Evolutionary conservation across 2,329 filamentous ascomycete genomes (phyloP), one percentile per base, ranked within the genome.

Genomic region (Stemphylium vesicarium): DNA sequence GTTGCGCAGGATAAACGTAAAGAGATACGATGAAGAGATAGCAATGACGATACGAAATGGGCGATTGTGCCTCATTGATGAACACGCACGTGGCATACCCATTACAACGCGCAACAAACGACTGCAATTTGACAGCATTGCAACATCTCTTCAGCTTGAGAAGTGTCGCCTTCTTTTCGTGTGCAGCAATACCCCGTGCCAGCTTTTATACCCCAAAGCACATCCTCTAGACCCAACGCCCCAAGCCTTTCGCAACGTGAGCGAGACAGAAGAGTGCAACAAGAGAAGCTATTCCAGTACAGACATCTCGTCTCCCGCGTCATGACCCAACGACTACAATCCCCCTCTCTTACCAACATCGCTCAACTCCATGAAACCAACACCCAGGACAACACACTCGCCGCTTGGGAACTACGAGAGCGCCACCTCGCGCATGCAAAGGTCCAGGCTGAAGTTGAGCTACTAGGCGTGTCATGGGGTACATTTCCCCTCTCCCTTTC

Each of bases 301-400:
- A 49, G 64, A 41, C 60, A 60, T n/a, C 60, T 66, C 36, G 37
- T 65, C 12, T 66, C 62, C 2, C 43, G 58, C 7, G 60, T 48
- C 1, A 32, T 40, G 24, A 66, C 64, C 2, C 64, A 66, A 37
- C 56, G 58, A 9, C 26, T 65, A 4, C 59, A 63, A n/a, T 56
- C 50, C 3, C 40, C 56, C 4, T 51, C 51, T 2, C 50, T 53
- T 24, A 8, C 26, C 26, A 1, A 29, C 7, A 24, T 24, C 22
- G 22, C 22, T 8, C 4, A 24, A 6, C 4, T 7, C 22, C 7
- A 24, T 24, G 22, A 24, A 24, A 6, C 22, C 7, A 24, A 3
- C 35, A 37, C 5, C 0, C 12, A 12, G 16, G 36, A 5, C 9
- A 38, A 26, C 2, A 18, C 35, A 11, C 2, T 39, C 16, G 11